These are phyloP conservation scores for Rubus parviflorus DNA, from an alignment of 306 rosid genomes.

Conservation along the genomic window DNA sequence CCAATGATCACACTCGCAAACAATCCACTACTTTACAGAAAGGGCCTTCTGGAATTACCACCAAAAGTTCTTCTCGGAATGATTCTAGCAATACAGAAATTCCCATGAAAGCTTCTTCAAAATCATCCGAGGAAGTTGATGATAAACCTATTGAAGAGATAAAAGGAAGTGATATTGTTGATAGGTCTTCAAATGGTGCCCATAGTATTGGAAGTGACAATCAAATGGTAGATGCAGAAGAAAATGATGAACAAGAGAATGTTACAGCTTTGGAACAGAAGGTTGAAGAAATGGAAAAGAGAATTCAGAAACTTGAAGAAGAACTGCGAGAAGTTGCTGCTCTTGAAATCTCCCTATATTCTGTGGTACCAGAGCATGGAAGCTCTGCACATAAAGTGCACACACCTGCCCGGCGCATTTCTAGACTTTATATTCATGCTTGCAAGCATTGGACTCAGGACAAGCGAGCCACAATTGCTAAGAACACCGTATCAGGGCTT, in stretches of 20 bases:
- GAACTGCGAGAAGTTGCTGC: constrained; percentile 99
- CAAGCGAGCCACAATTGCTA: constrained; percentile 73
- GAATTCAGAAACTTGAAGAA: constrained; percentile 85
- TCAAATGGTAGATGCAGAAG: constrained; percentile 42
- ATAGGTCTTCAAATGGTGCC: constrained; percentile 53
- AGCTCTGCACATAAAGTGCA: constrained; percentile 97
- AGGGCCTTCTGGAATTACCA: constrained; percentile 37
- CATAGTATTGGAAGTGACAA: constrained; percentile 42
- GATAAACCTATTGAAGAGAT: constrained; percentile 47
- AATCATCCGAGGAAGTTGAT: constrained; percentile 61
- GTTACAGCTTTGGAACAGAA: constrained; percentile 42
- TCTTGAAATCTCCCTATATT: constrained; percentile 89
- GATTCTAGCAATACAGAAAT: constrained; percentile 41
- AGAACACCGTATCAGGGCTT: constrained; percentile 78
- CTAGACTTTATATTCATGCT: constrained; percentile 85
- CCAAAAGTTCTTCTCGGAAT: constrained; percentile 33
- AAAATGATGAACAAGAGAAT: constrained; percentile 45
- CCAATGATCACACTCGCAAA: constrained; percentile 44
- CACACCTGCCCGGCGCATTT: constrained; percentile 95
- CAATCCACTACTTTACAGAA: constrained; percentile 38
- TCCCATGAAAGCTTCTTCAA: constrained; percentile 47
- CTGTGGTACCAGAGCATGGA: constrained; percentile 94
- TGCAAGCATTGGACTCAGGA: constrained; percentile 74
- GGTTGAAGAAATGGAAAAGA: constrained; percentile 70
- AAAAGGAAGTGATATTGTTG: constrained; percentile 45